Evolutionary conservation across 1,284 basidiomycete species (phyloP).

Genomic region (Puccinia triticina): DNA sequence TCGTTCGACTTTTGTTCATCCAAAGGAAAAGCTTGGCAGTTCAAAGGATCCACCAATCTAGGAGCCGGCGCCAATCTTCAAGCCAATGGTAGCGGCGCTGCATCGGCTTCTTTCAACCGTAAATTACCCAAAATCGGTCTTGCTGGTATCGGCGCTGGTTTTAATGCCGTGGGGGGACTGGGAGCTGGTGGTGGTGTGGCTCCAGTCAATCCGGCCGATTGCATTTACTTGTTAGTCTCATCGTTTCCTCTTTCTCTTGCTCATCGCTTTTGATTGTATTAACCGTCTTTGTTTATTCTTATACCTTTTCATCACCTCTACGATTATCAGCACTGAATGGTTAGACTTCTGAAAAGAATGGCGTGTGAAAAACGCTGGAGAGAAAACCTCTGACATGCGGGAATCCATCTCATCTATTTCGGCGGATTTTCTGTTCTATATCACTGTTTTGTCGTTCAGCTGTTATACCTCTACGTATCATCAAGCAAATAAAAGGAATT

Average conservation of each 20-base stretch:
- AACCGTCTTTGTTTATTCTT: neutral
- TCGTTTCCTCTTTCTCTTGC: neutral
- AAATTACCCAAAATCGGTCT: constrained; percentile 49
- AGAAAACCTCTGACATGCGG: too few species aligned
- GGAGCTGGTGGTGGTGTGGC: constrained; percentile 48
- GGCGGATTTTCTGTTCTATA: too few species aligned
- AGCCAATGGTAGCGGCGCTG: neutral
- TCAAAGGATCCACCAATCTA: constrained; percentile 30
- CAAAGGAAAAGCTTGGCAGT: constrained; percentile 52
- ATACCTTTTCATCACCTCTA: neutral
- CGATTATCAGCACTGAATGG: constrained; percentile 22
- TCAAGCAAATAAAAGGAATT: neutral
- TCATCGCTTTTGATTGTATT: neutral
- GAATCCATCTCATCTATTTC: too few species aligned
- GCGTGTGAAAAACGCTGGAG: too few species aligned
- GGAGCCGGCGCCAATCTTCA: neutral
- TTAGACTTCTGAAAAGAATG: constrained; percentile 16
- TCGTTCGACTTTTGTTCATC: constrained; percentile 51
- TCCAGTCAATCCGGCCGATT: constrained; percentile 51
- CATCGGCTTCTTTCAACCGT: constrained; percentile 4
- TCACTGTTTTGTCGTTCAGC: too few species aligned
- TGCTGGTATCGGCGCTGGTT: constrained; percentile 51
- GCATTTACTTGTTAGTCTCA: constrained; percentile 51
- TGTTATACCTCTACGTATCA: too few species aligned
- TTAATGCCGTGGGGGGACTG: constrained; percentile 46